phyloP scores from a whole-genome alignment of 371 early-diverging fungal species.

The Mycotypha africana region DNA sequence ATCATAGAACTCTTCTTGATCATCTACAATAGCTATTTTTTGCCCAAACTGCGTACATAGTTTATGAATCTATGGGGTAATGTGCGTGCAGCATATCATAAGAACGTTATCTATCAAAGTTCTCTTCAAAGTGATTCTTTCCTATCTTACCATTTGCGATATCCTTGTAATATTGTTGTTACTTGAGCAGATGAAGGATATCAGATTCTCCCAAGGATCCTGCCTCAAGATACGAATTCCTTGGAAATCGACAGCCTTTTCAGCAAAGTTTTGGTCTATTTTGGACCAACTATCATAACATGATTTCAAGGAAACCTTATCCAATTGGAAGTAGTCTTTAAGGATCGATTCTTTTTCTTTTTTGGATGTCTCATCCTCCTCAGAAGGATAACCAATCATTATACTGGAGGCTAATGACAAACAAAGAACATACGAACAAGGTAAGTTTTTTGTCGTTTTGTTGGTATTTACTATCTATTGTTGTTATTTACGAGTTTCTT shows the following conservation, averaged over 20 bases:
- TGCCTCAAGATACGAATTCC: constrained; percentile 84
- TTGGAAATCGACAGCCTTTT: constrained; percentile 43
- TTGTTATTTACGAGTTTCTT: constrained; percentile 18
- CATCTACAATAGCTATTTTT: constrained; percentile 35
- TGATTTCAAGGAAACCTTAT: constrained; percentile 47
- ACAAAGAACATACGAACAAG: too few relatives aligned
- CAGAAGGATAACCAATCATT: constrained; percentile 8
- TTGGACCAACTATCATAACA: constrained; percentile 69
- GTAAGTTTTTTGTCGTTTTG: neutral
- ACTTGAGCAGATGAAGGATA: constrained; percentile 93
- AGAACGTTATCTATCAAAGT: too few relatives aligned
- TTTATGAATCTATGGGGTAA: constrained; percentile 51
- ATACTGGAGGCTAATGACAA: constrained; percentile 21
- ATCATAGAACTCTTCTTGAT: constrained; percentile 50
- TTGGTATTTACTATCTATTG: neutral
- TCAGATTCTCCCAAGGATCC: constrained; percentile 84
- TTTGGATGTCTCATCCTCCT: constrained; percentile 11
- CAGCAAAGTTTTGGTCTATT: constrained; percentile 62
- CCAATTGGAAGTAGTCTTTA: constrained; percentile 75
- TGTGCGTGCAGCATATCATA: too few relatives aligned
- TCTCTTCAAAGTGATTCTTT: too few relatives aligned
- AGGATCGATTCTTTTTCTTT: constrained; percentile 22
- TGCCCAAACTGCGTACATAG: constrained; percentile 65
- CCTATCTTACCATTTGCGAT: constrained; percentile 78
- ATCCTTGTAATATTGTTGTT: constrained; percentile 97